Evolutionary conservation across 768 basidiomycete genomes (phyloP), one percentile per base, ranked within the genome.

Genomic region (Melanogaster broomeanus): DNA sequence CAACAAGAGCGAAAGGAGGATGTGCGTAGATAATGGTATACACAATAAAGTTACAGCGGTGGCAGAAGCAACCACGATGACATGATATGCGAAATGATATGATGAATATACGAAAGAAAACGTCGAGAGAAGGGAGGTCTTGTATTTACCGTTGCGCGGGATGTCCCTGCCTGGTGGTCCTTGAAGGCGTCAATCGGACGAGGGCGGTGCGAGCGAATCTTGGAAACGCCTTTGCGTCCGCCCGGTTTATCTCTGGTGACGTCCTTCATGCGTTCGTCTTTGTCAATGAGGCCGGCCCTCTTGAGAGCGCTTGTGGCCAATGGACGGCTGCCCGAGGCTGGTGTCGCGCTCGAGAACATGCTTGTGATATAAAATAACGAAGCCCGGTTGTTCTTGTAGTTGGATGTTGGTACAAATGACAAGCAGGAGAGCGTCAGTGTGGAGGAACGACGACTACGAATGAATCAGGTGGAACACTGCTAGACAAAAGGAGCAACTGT

Each of bases 221-320:
- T 88, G 15, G 76, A 72, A n/a, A 76, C 60, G 40, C 81, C 81
- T 67, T 90, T 91, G 62, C 88, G 80, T 21, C 87, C 88, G 44
- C 87, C 86, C 6, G 85, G 87, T 59, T 76, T 87, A 71, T 70
- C 66, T 16, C 83, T 81, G 9, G 79, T 75, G 39, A 75, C 72
- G 61, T 91, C 88, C 55, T 83, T 81, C 89, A 91, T 90, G 58
- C 74, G 79, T 51, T 83, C 74, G 67, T 91, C 89, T 50, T 81
- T 75, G 77, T 89, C 88, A 55, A 89, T 85, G 63, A 90, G 82
- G 37, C 88, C 89, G 3, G 86, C 88, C 33, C 71, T 81, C 52
- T 84, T 83, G 22, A 90, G 73, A 27, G 87, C 84, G 51, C 71
- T 85, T 51, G 77, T 58, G 19, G 82, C 87, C 18, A 91, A 70